These are phyloP conservation scores for Lathyrus aphaca DNA, from an alignment of 306 rosid genomes.

Conservation along the genomic window DNA sequence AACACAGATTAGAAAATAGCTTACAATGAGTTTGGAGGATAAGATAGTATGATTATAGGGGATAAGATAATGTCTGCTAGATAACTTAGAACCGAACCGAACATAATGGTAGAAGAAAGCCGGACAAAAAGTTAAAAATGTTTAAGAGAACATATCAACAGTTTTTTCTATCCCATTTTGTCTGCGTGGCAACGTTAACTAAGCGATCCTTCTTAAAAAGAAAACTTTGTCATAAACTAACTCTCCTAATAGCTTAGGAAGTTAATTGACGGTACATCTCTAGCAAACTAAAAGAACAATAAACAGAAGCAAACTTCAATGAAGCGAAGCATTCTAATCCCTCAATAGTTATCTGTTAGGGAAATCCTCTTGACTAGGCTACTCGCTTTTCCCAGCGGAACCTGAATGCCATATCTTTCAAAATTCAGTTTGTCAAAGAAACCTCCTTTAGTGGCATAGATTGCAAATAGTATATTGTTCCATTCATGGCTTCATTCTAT, in stretches of 20 bases:
- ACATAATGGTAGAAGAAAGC: neutral
- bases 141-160: neutral
- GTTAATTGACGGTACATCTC: conserved; percentile 11
- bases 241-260: neutral
- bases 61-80: neutral
- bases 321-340: conserved; percentile 2
- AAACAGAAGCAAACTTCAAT: neutral
- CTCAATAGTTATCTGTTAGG: neutral
- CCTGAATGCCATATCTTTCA: neutral
- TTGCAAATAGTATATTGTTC: conserved; percentile 16
- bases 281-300: neutral
- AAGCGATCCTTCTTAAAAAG: neutral
- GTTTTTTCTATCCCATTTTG: neutral
- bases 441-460: conserved; percentile 11
- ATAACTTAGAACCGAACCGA: neutral
- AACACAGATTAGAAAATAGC: neutral
- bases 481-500: neutral
- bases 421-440: neutral
- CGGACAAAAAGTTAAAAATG: neutral
- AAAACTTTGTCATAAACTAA: neutral
- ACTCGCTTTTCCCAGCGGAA: neutral
- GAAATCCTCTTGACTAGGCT: neutral
- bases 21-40: conserved; percentile 8
- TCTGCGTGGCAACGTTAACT: neutral
- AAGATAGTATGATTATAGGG: neutral